Percentiles rank a stretch among this genome's conserved stretches.
Conservation (phyloP, 176 grass and related monocot genomes). For the Oryza rufipogon region DNA sequence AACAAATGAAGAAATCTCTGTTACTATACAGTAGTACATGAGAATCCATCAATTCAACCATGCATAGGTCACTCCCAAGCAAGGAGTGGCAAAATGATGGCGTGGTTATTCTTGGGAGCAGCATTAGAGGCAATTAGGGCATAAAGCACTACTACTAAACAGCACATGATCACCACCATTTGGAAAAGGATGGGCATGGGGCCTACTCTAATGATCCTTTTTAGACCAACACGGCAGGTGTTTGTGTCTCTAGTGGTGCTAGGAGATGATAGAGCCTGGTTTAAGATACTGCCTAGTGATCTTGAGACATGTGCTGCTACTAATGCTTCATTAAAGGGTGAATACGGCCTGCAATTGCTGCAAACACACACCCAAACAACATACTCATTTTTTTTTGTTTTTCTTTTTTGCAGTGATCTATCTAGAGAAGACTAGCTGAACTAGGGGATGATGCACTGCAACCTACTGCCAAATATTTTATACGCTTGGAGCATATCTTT, state of each 20-base stretch:
- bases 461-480: slow-evolving; percentile 47
- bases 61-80: not conserved
- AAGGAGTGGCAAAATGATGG: slow-evolving; percentile 38
- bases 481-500: slow-evolving; percentile 52
- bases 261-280: slow-evolving; percentile 17
- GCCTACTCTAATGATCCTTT: slow-evolving; percentile 48
- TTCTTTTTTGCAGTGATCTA: not conserved
- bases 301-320: slow-evolving; percentile 64
- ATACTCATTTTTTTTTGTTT: not conserved
- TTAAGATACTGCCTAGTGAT: slow-evolving; percentile 61
- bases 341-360: slow-evolving; percentile 27
- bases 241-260: slow-evolving; percentile 45
- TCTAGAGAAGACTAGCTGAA: slow-evolving; percentile 6
- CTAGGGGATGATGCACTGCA: slow-evolving; percentile 41
- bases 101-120: slow-evolving; percentile 31
- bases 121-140: slow-evolving; percentile 34
- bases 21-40: not conserved
- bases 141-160: slow-evolving; percentile 48
- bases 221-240: slow-evolving; percentile 58
- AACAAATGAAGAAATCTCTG: slow-evolving; percentile 28
- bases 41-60: not conserved
- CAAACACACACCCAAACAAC: slow-evolving; percentile 7
- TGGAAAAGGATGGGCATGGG: slow-evolving; percentile 32
- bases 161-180: slow-evolving; percentile 62
- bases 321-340: slow-evolving; percentile 53